A percentile compares a stretch with the other conserved stretches of the same genome.
Conservation (phyloP, 305 asterid genomes). For the Andrographis paniculata region DNA sequence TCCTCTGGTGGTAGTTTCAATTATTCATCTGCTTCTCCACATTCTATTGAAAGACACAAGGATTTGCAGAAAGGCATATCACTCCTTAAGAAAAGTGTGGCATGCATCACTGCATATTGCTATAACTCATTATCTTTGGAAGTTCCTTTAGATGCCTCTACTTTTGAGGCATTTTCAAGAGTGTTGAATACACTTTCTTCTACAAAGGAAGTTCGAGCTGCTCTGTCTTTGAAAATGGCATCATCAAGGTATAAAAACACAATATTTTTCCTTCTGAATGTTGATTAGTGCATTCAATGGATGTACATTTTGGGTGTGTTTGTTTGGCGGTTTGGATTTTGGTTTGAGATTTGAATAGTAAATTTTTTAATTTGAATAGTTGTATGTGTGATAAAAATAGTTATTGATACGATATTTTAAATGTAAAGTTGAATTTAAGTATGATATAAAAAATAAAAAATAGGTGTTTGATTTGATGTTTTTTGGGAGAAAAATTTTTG, state of each 20-base stretch:
- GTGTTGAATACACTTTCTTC: conserved; percentile 81
- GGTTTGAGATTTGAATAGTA: no score
- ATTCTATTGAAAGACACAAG: conserved; percentile 75
- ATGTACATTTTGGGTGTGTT: no score
- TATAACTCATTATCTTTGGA: conserved; percentile 62
- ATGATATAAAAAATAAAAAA: no score
- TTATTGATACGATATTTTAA: no score
- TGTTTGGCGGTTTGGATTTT: no score
- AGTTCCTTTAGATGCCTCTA: conserved; percentile 78
- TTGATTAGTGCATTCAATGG: conserved; percentile 8
- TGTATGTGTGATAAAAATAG: no score
- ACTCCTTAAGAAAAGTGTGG: conserved; percentile 96
- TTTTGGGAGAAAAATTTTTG: no score
- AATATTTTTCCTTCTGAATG: conserved; percentile 7
- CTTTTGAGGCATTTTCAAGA: conserved; percentile 88
- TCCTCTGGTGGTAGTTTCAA: conserved; percentile 70
- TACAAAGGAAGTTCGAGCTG: conserved; percentile 83
- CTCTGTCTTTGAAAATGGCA: conserved; percentile 60
- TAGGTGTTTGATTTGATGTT: no score
- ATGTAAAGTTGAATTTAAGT: no score
- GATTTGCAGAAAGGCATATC: conserved; percentile 99
- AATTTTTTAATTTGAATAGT: no score
- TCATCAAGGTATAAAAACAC: conserved; percentile 54
- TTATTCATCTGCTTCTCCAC: conserved; percentile 75
- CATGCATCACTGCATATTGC: conserved; percentile 84